Conservation (phyloP, 495 filamentous ascomycete genomes). For the Xylaria cubensis region DNA sequence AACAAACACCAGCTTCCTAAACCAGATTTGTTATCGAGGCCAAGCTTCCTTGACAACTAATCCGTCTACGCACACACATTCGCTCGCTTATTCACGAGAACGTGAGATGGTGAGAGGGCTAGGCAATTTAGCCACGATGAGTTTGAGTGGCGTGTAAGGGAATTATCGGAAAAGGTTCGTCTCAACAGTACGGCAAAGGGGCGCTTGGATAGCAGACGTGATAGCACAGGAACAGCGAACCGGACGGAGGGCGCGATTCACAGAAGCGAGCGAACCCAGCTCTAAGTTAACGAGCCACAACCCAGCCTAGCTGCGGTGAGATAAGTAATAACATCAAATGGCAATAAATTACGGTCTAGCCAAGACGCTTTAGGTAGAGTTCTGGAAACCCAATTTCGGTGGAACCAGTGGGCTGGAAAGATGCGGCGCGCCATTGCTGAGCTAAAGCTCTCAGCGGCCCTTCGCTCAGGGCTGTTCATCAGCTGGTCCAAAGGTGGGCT, state of each 20-base stretch:
- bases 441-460: constrained; percentile 11
- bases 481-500: constrained; percentile 17
- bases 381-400: constrained; percentile 28
- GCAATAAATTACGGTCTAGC: constrained; percentile 25
- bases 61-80: background rate
- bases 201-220: background rate
- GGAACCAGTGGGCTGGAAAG: constrained; percentile 22
- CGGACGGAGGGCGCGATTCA: constrained; percentile 12
- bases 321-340: constrained; percentile 21
- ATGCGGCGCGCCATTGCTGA: constrained; percentile 20
- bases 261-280: constrained; percentile 21
- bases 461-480: constrained; percentile 14
- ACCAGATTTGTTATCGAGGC: constrained; percentile 2
- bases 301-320: constrained; percentile 4
- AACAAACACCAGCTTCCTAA: constrained; percentile 18
- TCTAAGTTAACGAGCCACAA: background rate
- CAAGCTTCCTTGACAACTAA: constrained; percentile 2
- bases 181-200: background rate
- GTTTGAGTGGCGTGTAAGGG: background rate
- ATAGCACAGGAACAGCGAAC: background rate
- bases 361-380: constrained; percentile 23
- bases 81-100: constrained; percentile 25
- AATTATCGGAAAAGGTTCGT: background rate
- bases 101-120: background rate
- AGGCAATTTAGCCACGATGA: background rate